These are phyloP conservation scores for Fusarium mundagurra DNA, from an alignment of 2,329 filamentous ascomycete genomes.

Conservation along the genomic window DNA sequence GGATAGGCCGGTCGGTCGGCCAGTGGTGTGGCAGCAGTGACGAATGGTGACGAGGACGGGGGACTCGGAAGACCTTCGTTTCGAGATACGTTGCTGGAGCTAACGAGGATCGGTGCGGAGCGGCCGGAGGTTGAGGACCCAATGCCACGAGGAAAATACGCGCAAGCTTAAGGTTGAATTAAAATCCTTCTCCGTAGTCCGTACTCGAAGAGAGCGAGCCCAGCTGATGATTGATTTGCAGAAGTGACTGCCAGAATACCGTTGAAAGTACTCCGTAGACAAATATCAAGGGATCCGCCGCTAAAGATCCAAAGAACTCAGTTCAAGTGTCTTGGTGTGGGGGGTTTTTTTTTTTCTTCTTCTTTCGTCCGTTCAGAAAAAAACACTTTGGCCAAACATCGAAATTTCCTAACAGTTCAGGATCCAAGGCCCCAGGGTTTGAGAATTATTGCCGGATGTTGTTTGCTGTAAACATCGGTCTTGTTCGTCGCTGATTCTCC, in stretches of 20 bases:
- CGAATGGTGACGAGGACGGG: slow-evolving; percentile 32
- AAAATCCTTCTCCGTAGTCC: slow-evolving; percentile 8
- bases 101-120: slow-evolving; percentile 37
- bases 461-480: slow-evolving; percentile 1
- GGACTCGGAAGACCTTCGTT: slow-evolving; percentile 16
- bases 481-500: slow-evolving; percentile 11
- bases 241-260: not conserved
- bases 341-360: not conserved
- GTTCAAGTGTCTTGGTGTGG: not conserved
- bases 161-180: slow-evolving; percentile 25
- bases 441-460: slow-evolving; percentile 17
- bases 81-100: slow-evolving; percentile 32
- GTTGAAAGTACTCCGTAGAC: not conserved
- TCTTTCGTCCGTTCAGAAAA: slow-evolving; percentile 12
- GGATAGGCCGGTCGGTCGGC: slow-evolving; percentile 20
- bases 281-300: not conserved
- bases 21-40: slow-evolving; percentile 40
- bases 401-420: slow-evolving; percentile 18
- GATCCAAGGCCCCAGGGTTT: slow-evolving; percentile 7
- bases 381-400: slow-evolving; percentile 13
- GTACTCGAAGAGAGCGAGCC: not conserved
- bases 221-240: slow-evolving; percentile 7
- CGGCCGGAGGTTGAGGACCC: slow-evolving; percentile 29
- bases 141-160: slow-evolving; percentile 28
- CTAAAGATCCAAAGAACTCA: slow-evolving; percentile 12